A percentile compares a stretch with the other conserved stretches of the same genome.
These are phyloP conservation scores for Aegilops speltoides DNA, from an alignment of 176 grass and related monocot genomes.

Conservation along the genomic window DNA sequence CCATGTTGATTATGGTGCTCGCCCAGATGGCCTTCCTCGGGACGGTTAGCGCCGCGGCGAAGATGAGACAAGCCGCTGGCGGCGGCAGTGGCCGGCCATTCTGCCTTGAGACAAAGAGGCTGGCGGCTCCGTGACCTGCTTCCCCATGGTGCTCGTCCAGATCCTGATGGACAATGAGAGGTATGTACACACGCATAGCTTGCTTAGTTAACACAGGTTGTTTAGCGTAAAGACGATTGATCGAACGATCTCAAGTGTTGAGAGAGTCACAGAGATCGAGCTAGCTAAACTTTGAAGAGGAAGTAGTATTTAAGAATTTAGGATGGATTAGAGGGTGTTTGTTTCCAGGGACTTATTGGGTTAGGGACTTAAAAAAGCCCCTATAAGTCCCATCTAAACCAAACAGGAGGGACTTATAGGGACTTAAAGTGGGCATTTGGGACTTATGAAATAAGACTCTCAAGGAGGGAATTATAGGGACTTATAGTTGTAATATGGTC, in stretches of 20 bases:
- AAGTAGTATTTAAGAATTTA: background rate
- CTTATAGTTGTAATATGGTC: too few relatives aligned
- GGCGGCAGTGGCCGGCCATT: slow-evolving; percentile 30
- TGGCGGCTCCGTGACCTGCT: slow-evolving; percentile 3
- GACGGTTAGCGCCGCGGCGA: slow-evolving; percentile 26
- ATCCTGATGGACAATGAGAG: slow-evolving; percentile 93
- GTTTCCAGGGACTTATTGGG: too few relatives aligned
- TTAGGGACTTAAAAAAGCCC: too few relatives aligned
- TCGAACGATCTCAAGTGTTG: background rate
- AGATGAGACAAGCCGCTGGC: slow-evolving; percentile 17
- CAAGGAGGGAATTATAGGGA: too few relatives aligned
- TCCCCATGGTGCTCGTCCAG: slow-evolving; percentile 87
- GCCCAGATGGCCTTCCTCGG: too few relatives aligned
- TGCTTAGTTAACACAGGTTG: too few relatives aligned
- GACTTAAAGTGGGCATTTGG: too few relatives aligned
- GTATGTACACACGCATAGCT: background rate
- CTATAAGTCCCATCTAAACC: too few relatives aligned
- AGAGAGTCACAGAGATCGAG: background rate
- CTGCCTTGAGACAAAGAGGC: background rate
- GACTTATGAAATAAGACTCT: too few relatives aligned
- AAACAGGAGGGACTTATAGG: too few relatives aligned
- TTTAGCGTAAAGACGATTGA: background rate
- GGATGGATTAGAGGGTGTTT: background rate
- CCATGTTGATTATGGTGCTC: too few relatives aligned
- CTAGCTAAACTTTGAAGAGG: background rate